Conservation (phyloP, 1,139 yeast species). For the Hyphopichia burtonii region DNA sequence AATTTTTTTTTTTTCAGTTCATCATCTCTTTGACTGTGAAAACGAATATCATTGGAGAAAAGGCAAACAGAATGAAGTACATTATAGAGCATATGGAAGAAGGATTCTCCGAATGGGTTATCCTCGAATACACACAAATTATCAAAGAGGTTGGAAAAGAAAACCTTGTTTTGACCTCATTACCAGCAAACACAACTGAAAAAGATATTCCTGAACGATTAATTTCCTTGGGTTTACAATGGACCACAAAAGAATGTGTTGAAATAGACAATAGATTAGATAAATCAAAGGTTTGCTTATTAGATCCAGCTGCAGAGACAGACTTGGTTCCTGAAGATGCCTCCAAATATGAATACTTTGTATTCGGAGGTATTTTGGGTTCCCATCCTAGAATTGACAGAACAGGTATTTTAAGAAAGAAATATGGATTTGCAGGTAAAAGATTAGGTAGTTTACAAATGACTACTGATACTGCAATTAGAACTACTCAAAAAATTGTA, state of each 20-base stretch:
- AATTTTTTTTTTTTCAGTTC: background rate
- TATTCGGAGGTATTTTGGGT: constrained; percentile 95
- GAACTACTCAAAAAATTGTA: constrained; percentile 80
- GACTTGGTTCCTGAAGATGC: constrained; percentile 75
- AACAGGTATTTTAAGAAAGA: constrained; percentile 79
- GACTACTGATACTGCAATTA: constrained; percentile 96
- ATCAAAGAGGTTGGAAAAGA: constrained; percentile 77
- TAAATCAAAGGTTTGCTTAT: constrained; percentile 64
- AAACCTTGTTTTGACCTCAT: constrained; percentile 74
- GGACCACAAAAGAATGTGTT: constrained; percentile 77
- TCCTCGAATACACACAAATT: constrained; percentile 80
- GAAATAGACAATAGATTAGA: constrained; percentile 41
- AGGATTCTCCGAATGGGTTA: constrained; percentile 96
- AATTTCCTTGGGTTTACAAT: constrained; percentile 64
- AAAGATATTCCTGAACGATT: constrained; percentile 65
- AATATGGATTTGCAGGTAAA: constrained; percentile 81
- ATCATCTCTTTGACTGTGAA: background rate
- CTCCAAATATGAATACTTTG: constrained; percentile 72
- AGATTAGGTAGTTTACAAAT: constrained; percentile 85
- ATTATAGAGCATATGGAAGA: constrained; percentile 97
- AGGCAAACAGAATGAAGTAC: constrained; percentile 65
- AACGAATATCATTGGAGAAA: background rate
- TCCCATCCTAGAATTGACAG: constrained; percentile 97
- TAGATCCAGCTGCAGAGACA: constrained; percentile 81
- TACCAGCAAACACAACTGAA: constrained; percentile 62